Percentiles rank a stretch among this genome's conserved stretches.
Conservation (phyloP, 306 rosid genomes). For the Fragaria nilgerrensis region DNA sequence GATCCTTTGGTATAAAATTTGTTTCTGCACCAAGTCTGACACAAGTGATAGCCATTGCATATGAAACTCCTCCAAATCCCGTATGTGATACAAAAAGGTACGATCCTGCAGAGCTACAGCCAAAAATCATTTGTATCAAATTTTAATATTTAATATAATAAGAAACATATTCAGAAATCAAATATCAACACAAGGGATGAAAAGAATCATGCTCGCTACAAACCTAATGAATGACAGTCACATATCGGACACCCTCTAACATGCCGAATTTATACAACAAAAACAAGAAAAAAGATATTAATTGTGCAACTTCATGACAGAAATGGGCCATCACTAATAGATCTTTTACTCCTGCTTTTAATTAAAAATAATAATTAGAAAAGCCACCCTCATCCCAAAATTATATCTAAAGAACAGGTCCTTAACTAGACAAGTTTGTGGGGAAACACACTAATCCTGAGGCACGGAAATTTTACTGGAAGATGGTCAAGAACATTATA, state of each 20-base stretch:
- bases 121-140: slow-evolving; percentile 19
- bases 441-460: neutral
- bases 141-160: slow-evolving; percentile 1
- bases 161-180: slow-evolving; percentile 7
- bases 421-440: neutral
- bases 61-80: slow-evolving; percentile 89
- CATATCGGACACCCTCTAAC: too few relatives aligned
- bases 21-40: slow-evolving; percentile 56
- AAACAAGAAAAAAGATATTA: neutral
- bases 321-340: neutral
- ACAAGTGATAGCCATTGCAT: slow-evolving; percentile 83
- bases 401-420: neutral
- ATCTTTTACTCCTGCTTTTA: neutral
- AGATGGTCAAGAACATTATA: slow-evolving; percentile 2
- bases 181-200: slow-evolving; percentile 5
- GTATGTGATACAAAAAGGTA: slow-evolving; percentile 90
- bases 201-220: neutral
- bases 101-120: slow-evolving; percentile 70
- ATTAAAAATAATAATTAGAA: neutral
- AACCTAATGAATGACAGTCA: neutral
- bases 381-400: neutral
- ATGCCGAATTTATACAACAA: neutral
- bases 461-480: neutral
- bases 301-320: neutral
- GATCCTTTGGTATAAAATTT: slow-evolving; percentile 42